Conservation (phyloP, 805 yeast genomes). For the Candida tallmaniae region DNA sequence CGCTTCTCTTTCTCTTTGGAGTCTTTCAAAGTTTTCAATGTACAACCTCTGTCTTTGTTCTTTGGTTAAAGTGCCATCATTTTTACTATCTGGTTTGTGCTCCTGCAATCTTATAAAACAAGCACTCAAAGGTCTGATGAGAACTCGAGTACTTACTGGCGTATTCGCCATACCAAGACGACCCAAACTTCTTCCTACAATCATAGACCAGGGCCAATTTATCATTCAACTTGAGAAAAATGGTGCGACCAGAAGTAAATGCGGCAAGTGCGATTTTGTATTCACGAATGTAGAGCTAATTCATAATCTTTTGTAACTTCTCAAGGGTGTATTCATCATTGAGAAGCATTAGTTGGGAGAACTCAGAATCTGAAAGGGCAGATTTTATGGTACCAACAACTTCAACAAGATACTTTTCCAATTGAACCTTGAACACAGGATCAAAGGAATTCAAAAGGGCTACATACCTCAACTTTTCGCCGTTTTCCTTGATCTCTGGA, state of each 20-base stretch:
- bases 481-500: constrained; percentile 37
- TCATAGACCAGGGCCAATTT: no score
- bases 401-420: constrained; percentile 40
- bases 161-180: no score
- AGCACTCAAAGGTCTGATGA: no score
- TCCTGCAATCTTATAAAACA: no score
- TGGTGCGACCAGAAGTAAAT: background rate
- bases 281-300: background rate
- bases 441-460: constrained; percentile 26
- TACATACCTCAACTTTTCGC: constrained; percentile 37
- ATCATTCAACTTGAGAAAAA: background rate
- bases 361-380: constrained; percentile 23
- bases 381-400: constrained; percentile 23
- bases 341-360: constrained; percentile 30
- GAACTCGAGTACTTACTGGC: no score
- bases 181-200: no score
- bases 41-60: constrained; percentile 9
- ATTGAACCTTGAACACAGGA: constrained; percentile 39
- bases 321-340: constrained; percentile 34
- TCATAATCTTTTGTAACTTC: constrained; percentile 14
- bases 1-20: constrained; percentile 22
- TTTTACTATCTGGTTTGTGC: no score
- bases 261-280: background rate
- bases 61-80: constrained; percentile 2
- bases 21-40: constrained; percentile 12